Percentiles rank a stretch among this genome's conserved stretches.
phyloP scores from a whole-genome alignment of 352 stramenopile species.

The Phytophthora meadii region DNA sequence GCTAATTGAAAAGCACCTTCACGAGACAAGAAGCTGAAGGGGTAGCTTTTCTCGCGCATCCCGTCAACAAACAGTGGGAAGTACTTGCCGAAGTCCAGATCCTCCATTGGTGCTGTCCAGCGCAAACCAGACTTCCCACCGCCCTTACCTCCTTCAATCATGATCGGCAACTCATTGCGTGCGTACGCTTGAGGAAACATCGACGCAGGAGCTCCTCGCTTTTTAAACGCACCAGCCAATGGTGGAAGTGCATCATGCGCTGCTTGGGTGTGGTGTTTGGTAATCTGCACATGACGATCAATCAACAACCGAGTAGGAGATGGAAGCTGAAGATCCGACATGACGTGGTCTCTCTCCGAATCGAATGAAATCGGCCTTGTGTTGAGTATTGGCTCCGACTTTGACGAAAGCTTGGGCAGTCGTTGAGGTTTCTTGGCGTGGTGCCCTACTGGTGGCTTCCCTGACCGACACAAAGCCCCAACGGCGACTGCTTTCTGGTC shows the following conservation, averaged over 20 bases:
- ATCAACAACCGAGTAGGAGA: constrained; percentile 68
- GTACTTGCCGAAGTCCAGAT: constrained; percentile 87
- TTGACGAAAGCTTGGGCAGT: constrained; percentile 46
- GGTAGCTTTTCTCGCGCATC: constrained; percentile 78
- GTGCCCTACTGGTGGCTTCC: constrained; percentile 14
- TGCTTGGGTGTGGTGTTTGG: constrained; percentile 46
- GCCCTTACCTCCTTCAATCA: constrained; percentile 66
- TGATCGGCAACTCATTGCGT: constrained; percentile 72
- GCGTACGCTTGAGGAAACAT: constrained; percentile 68
- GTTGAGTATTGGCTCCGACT: constrained; percentile 20
- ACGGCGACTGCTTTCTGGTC: constrained; percentile 61
- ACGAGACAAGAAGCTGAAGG: constrained; percentile 81
- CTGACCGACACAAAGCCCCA: constrained; percentile 35
- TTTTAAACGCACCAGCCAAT: constrained; percentile 65
- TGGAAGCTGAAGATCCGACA: constrained; percentile 59
- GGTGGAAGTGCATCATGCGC: constrained; percentile 49
- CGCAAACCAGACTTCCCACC: constrained; percentile 44
- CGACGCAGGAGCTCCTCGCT: constrained; percentile 44
- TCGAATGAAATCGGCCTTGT: constrained; percentile 50
- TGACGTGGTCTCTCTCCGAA: constrained; percentile 52
- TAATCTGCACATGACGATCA: constrained; percentile 57
- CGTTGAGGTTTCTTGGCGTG: constrained; percentile 55
- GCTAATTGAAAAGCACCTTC: constrained; percentile 88
- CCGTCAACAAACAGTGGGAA: constrained; percentile 93
- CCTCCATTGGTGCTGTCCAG: constrained; percentile 63